Evolutionary conservation across 1,139 yeast species (phyloP).

Genomic region (Saccharomycopsis hybrid): DNA sequence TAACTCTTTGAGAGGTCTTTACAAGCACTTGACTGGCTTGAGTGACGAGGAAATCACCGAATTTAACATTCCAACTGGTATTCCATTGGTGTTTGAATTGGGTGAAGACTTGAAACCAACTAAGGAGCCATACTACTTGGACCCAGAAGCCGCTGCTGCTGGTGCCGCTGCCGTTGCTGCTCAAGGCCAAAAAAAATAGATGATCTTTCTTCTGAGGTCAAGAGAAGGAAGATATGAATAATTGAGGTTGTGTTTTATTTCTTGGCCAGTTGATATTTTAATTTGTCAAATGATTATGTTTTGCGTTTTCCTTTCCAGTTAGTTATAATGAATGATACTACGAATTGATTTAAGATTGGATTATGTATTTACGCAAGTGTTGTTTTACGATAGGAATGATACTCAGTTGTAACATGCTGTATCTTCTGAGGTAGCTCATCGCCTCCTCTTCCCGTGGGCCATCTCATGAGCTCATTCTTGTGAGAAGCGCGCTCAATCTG

Average conservation of each 20-base stretch:
- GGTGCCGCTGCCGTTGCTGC: constrained; percentile 99
- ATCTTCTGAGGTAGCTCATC: too few relatives aligned
- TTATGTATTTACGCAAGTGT: too few relatives aligned
- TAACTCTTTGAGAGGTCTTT: constrained; percentile 95
- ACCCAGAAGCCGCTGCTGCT: constrained; percentile 99
- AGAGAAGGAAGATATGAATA: neutral
- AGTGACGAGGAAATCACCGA: constrained; percentile 91
- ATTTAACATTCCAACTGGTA: constrained; percentile 97
- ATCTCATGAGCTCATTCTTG: too few relatives aligned
- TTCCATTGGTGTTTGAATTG: constrained; percentile 95
- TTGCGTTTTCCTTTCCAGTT: too few relatives aligned
- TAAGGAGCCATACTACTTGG: constrained; percentile 93
- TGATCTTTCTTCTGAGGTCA: constrained; percentile 6
- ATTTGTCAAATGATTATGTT: too few relatives aligned
- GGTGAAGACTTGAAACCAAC: constrained; percentile 82
- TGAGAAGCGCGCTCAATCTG: too few relatives aligned
- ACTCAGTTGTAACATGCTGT: too few relatives aligned
- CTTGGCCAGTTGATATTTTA: too few relatives aligned
- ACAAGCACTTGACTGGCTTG: constrained; percentile 91
- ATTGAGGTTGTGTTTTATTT: neutral
- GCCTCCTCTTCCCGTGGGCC: too few relatives aligned
- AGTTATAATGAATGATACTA: too few relatives aligned
- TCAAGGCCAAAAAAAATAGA: constrained; percentile 69
- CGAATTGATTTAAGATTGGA: too few relatives aligned
- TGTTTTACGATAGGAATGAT: too few relatives aligned